Percentiles rank a stretch among this genome's conserved stretches.
These are phyloP conservation scores for Cairneyella variabilis DNA, from an alignment of 495 filamentous ascomycete genomes.

Conservation along the genomic window DNA sequence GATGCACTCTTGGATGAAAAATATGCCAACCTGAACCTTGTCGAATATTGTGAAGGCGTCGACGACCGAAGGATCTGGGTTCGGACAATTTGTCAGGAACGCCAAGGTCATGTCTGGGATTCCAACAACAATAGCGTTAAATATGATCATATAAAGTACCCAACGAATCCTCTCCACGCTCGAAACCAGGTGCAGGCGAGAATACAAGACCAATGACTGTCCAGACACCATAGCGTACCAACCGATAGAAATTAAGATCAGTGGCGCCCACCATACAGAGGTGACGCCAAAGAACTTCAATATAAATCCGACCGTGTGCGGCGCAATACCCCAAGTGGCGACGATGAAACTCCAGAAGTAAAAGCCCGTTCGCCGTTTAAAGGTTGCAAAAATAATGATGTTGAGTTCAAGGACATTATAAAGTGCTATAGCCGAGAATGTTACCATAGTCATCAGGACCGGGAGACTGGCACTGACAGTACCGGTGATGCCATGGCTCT, in stretches of 20 bases:
- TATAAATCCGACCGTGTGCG: slow-evolving; percentile 59
- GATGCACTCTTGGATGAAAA: slow-evolving; percentile 54
- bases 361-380: slow-evolving; percentile 32
- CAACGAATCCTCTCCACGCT: slow-evolving; percentile 44
- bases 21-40: slow-evolving; percentile 52
- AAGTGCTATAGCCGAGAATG: slow-evolving; percentile 34
- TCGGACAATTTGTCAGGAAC: slow-evolving; percentile 43
- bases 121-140: slow-evolving; percentile 51
- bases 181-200: slow-evolving; percentile 55
- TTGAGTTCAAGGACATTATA: slow-evolving; percentile 44
- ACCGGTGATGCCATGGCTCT: slow-evolving; percentile 14
- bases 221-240: slow-evolving; percentile 66
- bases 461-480: slow-evolving; percentile 9
- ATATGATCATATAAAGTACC: slow-evolving; percentile 56
- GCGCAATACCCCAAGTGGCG: slow-evolving; percentile 46
- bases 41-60: slow-evolving; percentile 51
- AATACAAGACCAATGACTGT: slow-evolving; percentile 67
- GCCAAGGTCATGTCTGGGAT: slow-evolving; percentile 48
- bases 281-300: slow-evolving; percentile 55
- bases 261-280: slow-evolving; percentile 33
- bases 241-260: slow-evolving; percentile 46
- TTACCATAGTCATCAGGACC: slow-evolving; percentile 38
- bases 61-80: slow-evolving; percentile 33
- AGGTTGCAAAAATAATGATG: slow-evolving; percentile 36
- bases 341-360: slow-evolving; percentile 45